These are phyloP conservation scores for Rhizopogon roseolus DNA, from an alignment of 768 basidiomycete species.

Conservation along the genomic window DNA sequence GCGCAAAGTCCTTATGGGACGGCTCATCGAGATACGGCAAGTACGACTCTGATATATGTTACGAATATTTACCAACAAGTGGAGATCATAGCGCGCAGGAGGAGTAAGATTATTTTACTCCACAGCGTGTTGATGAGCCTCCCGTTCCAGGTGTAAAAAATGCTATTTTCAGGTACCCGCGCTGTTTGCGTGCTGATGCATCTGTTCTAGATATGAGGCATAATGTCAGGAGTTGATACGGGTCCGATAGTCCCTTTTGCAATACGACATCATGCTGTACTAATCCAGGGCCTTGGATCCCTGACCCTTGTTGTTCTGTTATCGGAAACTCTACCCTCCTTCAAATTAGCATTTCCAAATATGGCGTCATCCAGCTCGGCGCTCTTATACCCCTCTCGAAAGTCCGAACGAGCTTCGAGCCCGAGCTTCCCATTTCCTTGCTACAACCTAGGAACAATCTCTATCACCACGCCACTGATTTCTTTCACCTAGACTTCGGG, in stretches of 20 bases:
- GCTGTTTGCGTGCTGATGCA: neutral
- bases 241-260: neutral
- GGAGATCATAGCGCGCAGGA: neutral
- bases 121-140: neutral
- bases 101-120: neutral
- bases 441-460: neutral
- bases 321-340: neutral
- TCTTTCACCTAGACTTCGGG: neutral
- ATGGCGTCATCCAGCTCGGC: neutral
- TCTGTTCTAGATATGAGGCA: neutral
- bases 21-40: neutral
- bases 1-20: no score
- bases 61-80: no score
- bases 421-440: neutral
- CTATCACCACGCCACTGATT: neutral
- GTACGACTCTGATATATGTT: neutral
- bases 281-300: neutral
- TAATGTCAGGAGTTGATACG: neutral
- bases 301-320: neutral
- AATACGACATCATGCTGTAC: no score
- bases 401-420: neutral
- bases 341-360: neutral
- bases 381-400: slow-evolving; percentile 14
- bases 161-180: neutral
- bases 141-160: neutral